Conservation (phyloP, 129 eudicot genomes). For the Centrapalus pauciflorus region DNA sequence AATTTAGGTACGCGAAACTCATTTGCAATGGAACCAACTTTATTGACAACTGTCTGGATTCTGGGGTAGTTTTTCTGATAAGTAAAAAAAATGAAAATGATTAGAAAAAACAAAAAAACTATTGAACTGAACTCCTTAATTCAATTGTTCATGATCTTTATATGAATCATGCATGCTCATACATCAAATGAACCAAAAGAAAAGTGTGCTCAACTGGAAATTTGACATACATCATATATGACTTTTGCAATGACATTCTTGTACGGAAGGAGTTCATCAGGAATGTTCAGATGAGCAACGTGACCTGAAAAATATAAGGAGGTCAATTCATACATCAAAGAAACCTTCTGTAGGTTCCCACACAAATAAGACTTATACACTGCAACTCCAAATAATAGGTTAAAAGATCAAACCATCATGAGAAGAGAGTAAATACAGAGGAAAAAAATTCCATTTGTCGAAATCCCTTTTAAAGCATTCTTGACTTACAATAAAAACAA, state of each 20-base stretch:
- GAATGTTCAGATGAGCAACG: slow-evolving; percentile 88
- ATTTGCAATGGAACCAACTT: slow-evolving; percentile 79
- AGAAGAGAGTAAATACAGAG: too few species aligned
- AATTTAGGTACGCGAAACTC: slow-evolving; percentile 97
- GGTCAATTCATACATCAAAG: slow-evolving; percentile 27
- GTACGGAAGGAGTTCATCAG: slow-evolving; percentile 83
- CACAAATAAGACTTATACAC: not conserved
- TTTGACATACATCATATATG: slow-evolving; percentile 74
- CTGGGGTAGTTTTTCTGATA: slow-evolving; percentile 84
- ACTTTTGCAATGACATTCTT: slow-evolving; percentile 93
- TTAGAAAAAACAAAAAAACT: not conserved
- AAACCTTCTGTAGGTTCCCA: not conserved
- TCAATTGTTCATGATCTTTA: not conserved
- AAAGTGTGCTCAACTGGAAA: not conserved
- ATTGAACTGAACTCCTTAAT: not conserved
- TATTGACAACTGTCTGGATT: slow-evolving; percentile 84
- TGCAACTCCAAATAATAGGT: not conserved
- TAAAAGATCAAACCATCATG: not conserved
- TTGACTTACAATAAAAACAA: not conserved
- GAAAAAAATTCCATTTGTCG: not conserved
- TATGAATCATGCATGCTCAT: not conserved
- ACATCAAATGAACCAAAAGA: not conserved
- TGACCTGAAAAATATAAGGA: slow-evolving; percentile 69
- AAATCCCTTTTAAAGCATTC: not conserved
- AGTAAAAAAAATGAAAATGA: slow-evolving; percentile 8